Percentiles rank a stretch among this genome's conserved stretches.
These are phyloP conservation scores for Vanderwaltozyma verrucispora DNA, from an alignment of 805 yeast genomes.

Conservation along the genomic window DNA sequence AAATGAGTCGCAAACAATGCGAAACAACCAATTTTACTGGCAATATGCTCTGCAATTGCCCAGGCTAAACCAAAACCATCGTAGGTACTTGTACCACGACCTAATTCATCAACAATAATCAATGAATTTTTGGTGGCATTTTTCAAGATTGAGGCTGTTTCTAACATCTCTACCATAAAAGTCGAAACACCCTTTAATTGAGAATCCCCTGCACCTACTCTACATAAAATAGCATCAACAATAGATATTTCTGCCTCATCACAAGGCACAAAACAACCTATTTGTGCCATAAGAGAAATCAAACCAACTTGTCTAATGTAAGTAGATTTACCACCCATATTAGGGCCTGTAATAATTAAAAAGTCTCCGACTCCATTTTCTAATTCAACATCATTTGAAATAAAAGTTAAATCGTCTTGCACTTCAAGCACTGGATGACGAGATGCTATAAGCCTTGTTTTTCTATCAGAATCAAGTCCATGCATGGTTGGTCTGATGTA, in stretches of 20 bases:
- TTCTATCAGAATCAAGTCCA: conserved; percentile 38
- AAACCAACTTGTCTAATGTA: conserved; percentile 86
- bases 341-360: conserved; percentile 86
- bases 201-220: conserved; percentile 99
- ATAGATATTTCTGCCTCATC: conserved; percentile 66
- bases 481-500: conserved; percentile 68
- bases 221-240: conserved; percentile 84
- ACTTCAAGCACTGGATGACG: conserved; percentile 93
- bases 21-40: conserved; percentile 61
- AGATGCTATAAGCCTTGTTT: conserved; percentile 54
- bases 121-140: conserved; percentile 77
- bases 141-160: conserved; percentile 83
- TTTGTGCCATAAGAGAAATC: conserved; percentile 75
- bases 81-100: conserved; percentile 71
- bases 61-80: conserved; percentile 98
- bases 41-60: conserved; percentile 85
- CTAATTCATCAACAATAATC: conserved; percentile 89
- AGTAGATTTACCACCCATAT: conserved; percentile 96
- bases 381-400: conserved; percentile 78
- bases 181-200: conserved; percentile 96
- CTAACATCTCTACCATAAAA: conserved; percentile 97
- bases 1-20: conserved; percentile 94
- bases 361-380: conserved; percentile 52
- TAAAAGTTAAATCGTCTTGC: conserved; percentile 83
- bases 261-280: conserved; percentile 84